Percentiles rank a stretch among this genome's conserved stretches.
These are phyloP conservation scores for Aspergillus sp. DNA, from an alignment of 2,329 filamentous ascomycete genomes.

Conservation along the genomic window DNA sequence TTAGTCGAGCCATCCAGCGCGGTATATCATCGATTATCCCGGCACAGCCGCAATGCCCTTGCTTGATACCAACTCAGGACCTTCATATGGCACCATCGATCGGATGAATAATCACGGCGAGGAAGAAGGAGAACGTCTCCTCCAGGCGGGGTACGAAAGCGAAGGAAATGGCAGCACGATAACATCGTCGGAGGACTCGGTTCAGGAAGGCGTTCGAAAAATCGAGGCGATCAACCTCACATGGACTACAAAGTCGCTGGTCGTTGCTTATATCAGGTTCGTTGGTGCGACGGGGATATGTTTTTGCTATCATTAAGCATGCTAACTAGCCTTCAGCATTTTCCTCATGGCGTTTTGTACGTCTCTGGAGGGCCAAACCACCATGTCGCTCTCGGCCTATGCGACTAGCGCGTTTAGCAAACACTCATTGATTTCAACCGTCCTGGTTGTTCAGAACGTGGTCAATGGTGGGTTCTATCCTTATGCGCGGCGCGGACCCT, in stretches of 20 bases:
- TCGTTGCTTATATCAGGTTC: constrained; percentile 49
- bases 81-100: constrained; percentile 37
- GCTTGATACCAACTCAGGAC: constrained; percentile 28
- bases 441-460: constrained; percentile 63
- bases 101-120: constrained; percentile 24
- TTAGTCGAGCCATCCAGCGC: constrained; percentile 3
- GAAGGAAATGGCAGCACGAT: constrained; percentile 23
- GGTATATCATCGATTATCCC: constrained; percentile 10
- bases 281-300: constrained; percentile 19
- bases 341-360: constrained; percentile 65
- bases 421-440: constrained; percentile 66
- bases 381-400: constrained; percentile 60
- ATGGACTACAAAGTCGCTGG: constrained; percentile 52
- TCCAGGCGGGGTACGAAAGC: constrained; percentile 28
- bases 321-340: constrained; percentile 40
- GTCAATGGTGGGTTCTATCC: constrained; percentile 55
- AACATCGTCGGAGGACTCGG: constrained; percentile 29
- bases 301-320: not conserved
- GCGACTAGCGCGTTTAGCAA: constrained; percentile 65
- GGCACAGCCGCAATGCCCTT: constrained; percentile 30
- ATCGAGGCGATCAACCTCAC: constrained; percentile 54
- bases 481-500: constrained; percentile 8
- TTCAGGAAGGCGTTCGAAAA: constrained; percentile 51
- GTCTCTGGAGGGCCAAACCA: constrained; percentile 66
- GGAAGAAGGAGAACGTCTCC: constrained; percentile 33